Evolutionary conservation across 441 rosid genomes (phyloP).

Genomic region (Rhodomyrtus psidioides): DNA sequence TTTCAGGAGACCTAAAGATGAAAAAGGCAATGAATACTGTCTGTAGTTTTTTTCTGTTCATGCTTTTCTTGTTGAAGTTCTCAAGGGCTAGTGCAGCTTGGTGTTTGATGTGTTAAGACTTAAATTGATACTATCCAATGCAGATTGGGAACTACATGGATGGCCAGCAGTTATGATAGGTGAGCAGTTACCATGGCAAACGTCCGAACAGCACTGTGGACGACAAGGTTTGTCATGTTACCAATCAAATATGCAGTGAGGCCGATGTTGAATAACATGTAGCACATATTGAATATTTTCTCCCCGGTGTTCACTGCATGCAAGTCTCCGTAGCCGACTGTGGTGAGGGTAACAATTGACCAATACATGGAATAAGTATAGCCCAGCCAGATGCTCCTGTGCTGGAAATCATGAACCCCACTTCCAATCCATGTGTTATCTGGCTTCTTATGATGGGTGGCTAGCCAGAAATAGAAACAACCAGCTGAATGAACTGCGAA

Average conservation of each 20-base stretch:
- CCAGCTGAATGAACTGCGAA: conserved; percentile 80
- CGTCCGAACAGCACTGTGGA: conserved; percentile 59
- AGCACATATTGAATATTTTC: conserved; percentile 62
- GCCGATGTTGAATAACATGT: conserved; percentile 88
- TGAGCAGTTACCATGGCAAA: conserved; percentile 48
- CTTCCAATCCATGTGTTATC: conserved; percentile 72
- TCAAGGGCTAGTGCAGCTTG: not conserved
- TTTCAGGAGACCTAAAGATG: not conserved
- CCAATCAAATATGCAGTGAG: conserved; percentile 87
- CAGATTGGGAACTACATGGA: not conserved
- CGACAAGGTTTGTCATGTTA: conserved; percentile 90
- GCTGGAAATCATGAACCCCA: conserved; percentile 41
- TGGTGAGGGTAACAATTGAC: conserved; percentile 86
- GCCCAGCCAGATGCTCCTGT: conserved; percentile 65
- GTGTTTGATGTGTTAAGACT: not conserved
- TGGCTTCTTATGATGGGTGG: conserved; percentile 33
- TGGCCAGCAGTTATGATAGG: not conserved
- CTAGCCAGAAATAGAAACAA: conserved; percentile 74
- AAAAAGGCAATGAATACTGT: not conserved
- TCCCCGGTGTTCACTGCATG: conserved; percentile 66
- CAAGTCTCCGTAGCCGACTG: conserved; percentile 93
- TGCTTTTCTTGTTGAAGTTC: not conserved
- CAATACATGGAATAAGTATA: conserved; percentile 91
- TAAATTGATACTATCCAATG: not conserved
- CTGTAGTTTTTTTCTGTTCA: not conserved